A percentile compares a stretch with the other conserved stretches of the same genome.
phyloP scores from a whole-genome alignment of 2,329 filamentous ascomycete genomes.

The Paramyrothecium sp. region DNA sequence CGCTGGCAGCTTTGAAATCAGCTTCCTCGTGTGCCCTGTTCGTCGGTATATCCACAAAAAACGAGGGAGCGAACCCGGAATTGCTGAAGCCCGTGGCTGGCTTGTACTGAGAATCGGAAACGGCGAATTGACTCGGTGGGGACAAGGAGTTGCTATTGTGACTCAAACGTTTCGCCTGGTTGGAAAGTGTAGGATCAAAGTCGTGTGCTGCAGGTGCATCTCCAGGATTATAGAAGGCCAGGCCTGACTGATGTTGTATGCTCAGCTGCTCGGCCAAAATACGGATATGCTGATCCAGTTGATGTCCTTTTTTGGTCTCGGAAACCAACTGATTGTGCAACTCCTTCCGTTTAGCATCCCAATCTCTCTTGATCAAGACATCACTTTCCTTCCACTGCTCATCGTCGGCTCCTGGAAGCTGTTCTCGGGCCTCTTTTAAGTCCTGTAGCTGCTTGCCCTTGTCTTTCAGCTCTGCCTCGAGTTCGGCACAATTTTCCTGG shows the following conservation, averaged over 20 bases:
- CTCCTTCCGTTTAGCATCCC: slow-evolving; percentile 51
- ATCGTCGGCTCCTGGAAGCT: slow-evolving; percentile 59
- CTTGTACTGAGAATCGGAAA: slow-evolving; percentile 41
- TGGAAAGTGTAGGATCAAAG: slow-evolving; percentile 40
- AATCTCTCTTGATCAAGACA: slow-evolving; percentile 51
- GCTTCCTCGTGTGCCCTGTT: slow-evolving; percentile 48
- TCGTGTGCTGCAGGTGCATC: slow-evolving; percentile 40
- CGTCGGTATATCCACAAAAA: slow-evolving; percentile 49
- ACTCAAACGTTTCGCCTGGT: slow-evolving; percentile 46
- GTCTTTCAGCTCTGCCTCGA: slow-evolving; percentile 73
- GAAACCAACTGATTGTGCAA: slow-evolving; percentile 48
- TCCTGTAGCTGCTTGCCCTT: slow-evolving; percentile 67
- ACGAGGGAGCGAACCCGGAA: slow-evolving; percentile 49
- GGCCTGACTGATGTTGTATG: slow-evolving; percentile 38
- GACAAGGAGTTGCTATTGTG: slow-evolving; percentile 46
- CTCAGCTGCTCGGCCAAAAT: slow-evolving; percentile 47
- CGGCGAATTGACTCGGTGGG: slow-evolving; percentile 34
- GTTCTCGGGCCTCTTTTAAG: slow-evolving; percentile 69
- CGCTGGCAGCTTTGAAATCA: slow-evolving; percentile 60
- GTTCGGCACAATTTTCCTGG: slow-evolving; percentile 60
- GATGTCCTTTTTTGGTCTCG: slow-evolving; percentile 45
- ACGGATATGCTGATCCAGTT: slow-evolving; percentile 45
- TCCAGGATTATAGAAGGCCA: slow-evolving; percentile 44
- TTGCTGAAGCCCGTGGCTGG: slow-evolving; percentile 54
- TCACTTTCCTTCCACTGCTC: slow-evolving; percentile 54